These are phyloP conservation scores for Leptographium radiaticola DNA, from an alignment of 2,329 filamentous ascomycete species.

Conservation along the genomic window DNA sequence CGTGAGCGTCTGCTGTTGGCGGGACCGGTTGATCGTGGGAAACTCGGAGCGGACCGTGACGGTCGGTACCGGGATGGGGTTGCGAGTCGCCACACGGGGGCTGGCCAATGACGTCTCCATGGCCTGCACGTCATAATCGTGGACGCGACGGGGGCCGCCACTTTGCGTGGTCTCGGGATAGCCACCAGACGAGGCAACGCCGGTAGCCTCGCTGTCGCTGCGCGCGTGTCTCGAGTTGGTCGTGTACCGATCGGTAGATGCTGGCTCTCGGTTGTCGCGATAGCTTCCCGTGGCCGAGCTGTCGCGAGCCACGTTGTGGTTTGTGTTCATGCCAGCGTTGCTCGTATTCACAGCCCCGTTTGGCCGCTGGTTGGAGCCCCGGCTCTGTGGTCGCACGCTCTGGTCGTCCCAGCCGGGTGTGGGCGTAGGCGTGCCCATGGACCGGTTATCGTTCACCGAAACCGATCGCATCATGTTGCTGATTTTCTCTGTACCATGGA, in stretches of 20 bases:
- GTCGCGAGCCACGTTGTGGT: slow-evolving; percentile 19
- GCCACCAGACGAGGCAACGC: slow-evolving; percentile 61
- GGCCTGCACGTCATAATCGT: slow-evolving; percentile 91
- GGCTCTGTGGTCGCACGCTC: slow-evolving; percentile 39
- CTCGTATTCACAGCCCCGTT: slow-evolving; percentile 14
- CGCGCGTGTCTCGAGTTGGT: slow-evolving; percentile 47
- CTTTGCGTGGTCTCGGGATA: slow-evolving; percentile 67
- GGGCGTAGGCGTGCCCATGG: slow-evolving; percentile 37
- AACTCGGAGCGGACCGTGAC: slow-evolving; percentile 97
- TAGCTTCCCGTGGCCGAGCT: slow-evolving; percentile 22
- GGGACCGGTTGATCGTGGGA: slow-evolving; percentile 80
- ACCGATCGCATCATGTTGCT: slow-evolving; percentile 83
- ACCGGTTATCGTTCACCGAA: slow-evolving; percentile 51
- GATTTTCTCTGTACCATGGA: slow-evolving; percentile 60
- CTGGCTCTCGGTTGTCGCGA: slow-evolving; percentile 24
- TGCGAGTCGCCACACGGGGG: slow-evolving; percentile 58
- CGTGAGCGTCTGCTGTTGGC: slow-evolving; percentile 88
- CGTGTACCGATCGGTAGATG: slow-evolving; percentile 29
- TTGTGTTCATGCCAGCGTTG: slow-evolving; percentile 23
- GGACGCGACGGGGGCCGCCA: slow-evolving; percentile 53
- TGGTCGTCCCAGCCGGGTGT: slow-evolving; percentile 53
- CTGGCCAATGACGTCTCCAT: slow-evolving; percentile 80
- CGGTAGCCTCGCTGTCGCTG: slow-evolving; percentile 68
- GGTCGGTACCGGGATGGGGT: slow-evolving; percentile 78
- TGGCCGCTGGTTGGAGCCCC: slow-evolving; percentile 26